Base-by-base conservation (phyloP, 78 protist species). In the Dictyostelium citrinum region DNA sequence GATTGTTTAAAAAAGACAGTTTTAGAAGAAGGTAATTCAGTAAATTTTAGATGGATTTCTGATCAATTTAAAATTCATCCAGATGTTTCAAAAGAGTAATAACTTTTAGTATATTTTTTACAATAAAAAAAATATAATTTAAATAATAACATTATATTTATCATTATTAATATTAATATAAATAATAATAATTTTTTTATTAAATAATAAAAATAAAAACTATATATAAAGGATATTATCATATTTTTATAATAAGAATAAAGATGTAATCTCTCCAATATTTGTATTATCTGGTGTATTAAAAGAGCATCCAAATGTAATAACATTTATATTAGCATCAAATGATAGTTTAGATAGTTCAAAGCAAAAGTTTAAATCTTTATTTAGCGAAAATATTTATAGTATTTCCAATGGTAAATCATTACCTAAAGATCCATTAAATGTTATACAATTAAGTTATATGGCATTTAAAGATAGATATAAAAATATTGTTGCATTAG, bases 81-180 rank as follows among this genome's bases (percentile, higher is more conserved):
- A 20, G 68, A 85, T n/a, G 61, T 85, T 6, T 49, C 92, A 35
- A 85, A 85, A 61, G 80, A 85, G 92, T 85, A 85, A 67, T 20
- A 6, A 20, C 5, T 55, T 39, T 39, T 39, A 39, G 4, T 39
- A 39, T 5, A 39, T 1, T 45, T 10, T 45, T 1, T 45, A 45
- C 10, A 2, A 45, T 9, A 45, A 20, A 17, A 12, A 55, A 20
- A 49, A 49, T 6, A 49, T 49, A 49, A 49, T n/a, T n/a, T n/a
- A n/a, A n/a, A n/a, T n/a, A n/a, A n/a, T n/a, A 8, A 12, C 1
- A 49, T 49, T 8, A 49, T 14, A 51, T 51, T 3, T 17, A 16
- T 51, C 0, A 16, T 16, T 51, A 51, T 20, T 55, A 43, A 43
- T 43, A 55, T 8, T 8, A 43, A 43, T 8, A 43, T 14, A 14